Base-by-base conservation (phyloP, 371 early-diverging fungal genomes). In the Dipsacomyces acuminosporus region DNA sequence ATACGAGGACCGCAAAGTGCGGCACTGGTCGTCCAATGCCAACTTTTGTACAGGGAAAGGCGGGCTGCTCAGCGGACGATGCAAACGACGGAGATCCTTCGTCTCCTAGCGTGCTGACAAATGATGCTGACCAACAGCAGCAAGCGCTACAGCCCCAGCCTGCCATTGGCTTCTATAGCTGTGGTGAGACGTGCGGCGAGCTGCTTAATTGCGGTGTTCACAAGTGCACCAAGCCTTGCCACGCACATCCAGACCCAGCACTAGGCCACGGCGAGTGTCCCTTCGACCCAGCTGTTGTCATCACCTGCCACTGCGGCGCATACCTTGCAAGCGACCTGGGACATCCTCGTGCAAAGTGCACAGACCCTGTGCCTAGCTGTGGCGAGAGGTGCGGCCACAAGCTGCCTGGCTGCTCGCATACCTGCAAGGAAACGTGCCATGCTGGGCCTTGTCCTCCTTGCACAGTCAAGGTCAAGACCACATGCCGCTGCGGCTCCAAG, bases 281-380 rank as follows among this genome's bases (percentile, higher is more conserved):
- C 4, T 76, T 78, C 35, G 86, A 86, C 65, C 93, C 93, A 0
- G 49, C 53, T 1, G 33, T 61, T 1, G 73, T 86, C 1, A 74
- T 47, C 24, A 78, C 80, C 0, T 96, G 96, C 59, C 94, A 93
- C n/a, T 96, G 96, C 62, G 90, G 90, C 11, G 57, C 78, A n/a
- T 67, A 63, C 26, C 38, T 51, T n/a, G 56, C 80, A 3, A 47
- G 40, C 23, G 55, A 56, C 2, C 58, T 81, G 17, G 54, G 72
- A 0, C 58, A 80, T 1, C 23, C 53, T 8, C 79, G 90, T 8
- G 72, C 56, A 13, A 45, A 61, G 3, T 96, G 96, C 71, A 72
- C 73, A 2, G 93, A 92, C 48, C 79, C 82, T 17, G 80, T 94
- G 38, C 91, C 92, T 6, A 78, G 84, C 14, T 96, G 96, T 65